A percentile compares a stretch with the other conserved stretches of the same genome.
Evolutionary conservation across 2,329 filamentous ascomycete genomes (phyloP).

Genomic region (Colletotrichum scovillei): DNA sequence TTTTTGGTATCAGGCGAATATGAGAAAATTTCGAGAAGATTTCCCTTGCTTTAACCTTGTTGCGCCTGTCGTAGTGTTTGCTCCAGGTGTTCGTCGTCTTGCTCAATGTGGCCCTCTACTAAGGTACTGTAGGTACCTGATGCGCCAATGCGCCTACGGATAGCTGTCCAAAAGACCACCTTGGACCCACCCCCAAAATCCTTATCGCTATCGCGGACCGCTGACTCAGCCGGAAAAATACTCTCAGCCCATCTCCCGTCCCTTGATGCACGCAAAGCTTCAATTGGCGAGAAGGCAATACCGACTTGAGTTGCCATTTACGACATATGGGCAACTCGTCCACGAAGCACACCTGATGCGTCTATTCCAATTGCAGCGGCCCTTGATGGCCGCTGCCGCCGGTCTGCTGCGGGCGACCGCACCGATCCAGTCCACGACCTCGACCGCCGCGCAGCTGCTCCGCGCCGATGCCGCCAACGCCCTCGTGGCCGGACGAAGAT

Average conservation of each 20-base stretch:
- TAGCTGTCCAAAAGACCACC: conserved; percentile 32
- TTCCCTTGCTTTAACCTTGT: too few relatives aligned
- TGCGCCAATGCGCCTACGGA: conserved; percentile 2
- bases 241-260: conserved; percentile 23
- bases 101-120: neutral
- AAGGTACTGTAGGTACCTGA: too few relatives aligned
- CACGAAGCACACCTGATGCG: conserved; percentile 50
- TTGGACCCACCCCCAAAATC: neutral
- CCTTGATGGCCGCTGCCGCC: conserved; percentile 53
- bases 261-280: conserved; percentile 25
- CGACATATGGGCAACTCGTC: conserved; percentile 28
- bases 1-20: too few relatives aligned
- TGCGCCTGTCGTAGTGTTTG: neutral
- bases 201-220: conserved; percentile 34
- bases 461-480: conserved; percentile 45
- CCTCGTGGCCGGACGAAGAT: conserved; percentile 61
- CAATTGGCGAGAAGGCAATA: conserved; percentile 4
- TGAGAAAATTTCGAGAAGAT: neutral
- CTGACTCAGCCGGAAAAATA: conserved; percentile 36
- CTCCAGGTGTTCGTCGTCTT: neutral
- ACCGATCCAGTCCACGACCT: conserved; percentile 33
- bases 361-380: conserved; percentile 59
- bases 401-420: conserved; percentile 39
- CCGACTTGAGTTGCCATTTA: conserved; percentile 27
- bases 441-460: conserved; percentile 25